A percentile compares a stretch with the other conserved stretches of the same genome.
Conservation (phyloP, 2,329 filamentous ascomycete species). For the Scortechinia acanthostroma region DNA sequence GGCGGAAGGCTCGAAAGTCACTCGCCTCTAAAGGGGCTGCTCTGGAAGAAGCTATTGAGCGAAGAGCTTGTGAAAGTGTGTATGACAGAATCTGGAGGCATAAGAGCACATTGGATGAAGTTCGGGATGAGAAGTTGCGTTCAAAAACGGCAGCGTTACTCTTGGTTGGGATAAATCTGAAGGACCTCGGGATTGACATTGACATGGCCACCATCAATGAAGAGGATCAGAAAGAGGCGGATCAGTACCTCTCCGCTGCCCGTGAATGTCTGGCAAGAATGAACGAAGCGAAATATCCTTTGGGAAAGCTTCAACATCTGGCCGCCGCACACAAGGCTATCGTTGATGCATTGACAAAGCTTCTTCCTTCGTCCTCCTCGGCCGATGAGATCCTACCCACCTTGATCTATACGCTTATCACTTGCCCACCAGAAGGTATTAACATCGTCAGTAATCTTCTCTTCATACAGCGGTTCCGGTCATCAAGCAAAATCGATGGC, state of each 20-base stretch:
- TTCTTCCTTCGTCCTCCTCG: constrained; percentile 51
- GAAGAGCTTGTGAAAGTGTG: constrained; percentile 44
- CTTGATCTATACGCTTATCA: constrained; percentile 58
- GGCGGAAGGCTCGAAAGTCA: constrained; percentile 46
- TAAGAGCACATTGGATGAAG: constrained; percentile 54
- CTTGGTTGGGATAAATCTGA: constrained; percentile 54
- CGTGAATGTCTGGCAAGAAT: constrained; percentile 44
- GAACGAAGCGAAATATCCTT: constrained; percentile 52
- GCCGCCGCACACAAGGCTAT: constrained; percentile 58
- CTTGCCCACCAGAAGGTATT: constrained; percentile 49
- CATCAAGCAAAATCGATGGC: constrained; percentile 50
- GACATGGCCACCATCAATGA: constrained; percentile 31
- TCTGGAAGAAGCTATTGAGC: constrained; percentile 57
- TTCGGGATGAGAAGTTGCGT: constrained; percentile 57
- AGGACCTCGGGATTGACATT: constrained; percentile 47
- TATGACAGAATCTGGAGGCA: constrained; percentile 59
- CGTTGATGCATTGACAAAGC: constrained; percentile 55
- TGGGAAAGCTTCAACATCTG: constrained; percentile 56
- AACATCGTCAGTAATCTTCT: constrained; percentile 58
- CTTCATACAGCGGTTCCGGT: constrained; percentile 58
- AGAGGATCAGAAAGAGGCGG: constrained; percentile 31
- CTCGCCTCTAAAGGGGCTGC: constrained; percentile 48
- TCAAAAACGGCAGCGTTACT: constrained; percentile 56
- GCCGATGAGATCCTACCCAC: constrained; percentile 62
- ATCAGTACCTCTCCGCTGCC: constrained; percentile 44